Evolutionary conservation across 768 basidiomycete species (phyloP).

Genomic region (Boletus eberwhitei): DNA sequence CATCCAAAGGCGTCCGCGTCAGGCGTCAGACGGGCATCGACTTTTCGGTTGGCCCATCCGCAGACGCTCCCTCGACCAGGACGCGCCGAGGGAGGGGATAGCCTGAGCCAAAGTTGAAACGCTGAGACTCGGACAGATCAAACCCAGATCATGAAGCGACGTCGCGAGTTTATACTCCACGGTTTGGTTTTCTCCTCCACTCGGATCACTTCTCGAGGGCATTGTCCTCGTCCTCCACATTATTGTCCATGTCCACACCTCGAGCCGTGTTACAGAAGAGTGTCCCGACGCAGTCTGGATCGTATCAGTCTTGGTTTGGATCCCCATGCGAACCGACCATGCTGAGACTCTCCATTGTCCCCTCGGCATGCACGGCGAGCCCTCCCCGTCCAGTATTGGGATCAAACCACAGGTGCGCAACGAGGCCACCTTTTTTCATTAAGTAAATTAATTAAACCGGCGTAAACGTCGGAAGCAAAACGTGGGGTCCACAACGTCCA

Average conservation of each 20-base stretch:
- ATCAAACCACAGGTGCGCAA: background rate
- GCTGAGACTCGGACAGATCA: background rate
- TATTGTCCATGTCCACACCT: background rate
- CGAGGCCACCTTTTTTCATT: background rate
- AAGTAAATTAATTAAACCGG: constrained; percentile 5
- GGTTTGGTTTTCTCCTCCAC: background rate
- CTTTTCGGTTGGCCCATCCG: background rate
- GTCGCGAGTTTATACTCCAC: background rate
- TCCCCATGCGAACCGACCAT: no score
- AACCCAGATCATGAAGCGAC: background rate
- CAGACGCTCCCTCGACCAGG: background rate
- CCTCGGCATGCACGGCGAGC: background rate
- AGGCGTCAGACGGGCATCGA: no score
- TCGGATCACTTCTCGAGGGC: background rate
- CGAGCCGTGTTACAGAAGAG: background rate
- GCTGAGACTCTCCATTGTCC: constrained; percentile 5
- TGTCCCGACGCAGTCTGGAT: background rate
- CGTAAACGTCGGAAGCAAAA: constrained; percentile 6
- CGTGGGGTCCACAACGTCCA: background rate
- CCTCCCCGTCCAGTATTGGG: background rate
- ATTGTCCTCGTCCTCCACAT: background rate
- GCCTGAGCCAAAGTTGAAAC: background rate
- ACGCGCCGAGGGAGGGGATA: background rate
- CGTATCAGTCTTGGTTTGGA: no score
- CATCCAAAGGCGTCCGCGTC: no score